Evolutionary conservation across 306 rosid species (phyloP).

Genomic region (Myrica gale): DNA sequence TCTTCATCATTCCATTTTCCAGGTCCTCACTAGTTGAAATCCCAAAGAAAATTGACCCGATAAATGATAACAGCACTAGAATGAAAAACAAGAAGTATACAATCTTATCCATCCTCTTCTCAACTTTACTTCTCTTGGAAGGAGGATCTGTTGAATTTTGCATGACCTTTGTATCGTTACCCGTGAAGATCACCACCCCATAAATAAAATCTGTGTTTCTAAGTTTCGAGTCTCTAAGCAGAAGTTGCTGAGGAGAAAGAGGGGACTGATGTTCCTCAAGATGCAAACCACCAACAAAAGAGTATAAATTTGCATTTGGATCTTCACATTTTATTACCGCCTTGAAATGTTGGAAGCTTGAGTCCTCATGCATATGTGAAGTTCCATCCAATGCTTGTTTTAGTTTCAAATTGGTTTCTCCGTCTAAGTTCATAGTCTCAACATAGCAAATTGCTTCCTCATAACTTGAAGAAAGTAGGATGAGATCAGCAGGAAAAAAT

Average conservation of each 20-base stretch:
- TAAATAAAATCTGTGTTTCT: constrained; percentile 86
- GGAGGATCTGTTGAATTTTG: constrained; percentile 93
- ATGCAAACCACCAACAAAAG: constrained; percentile 74
- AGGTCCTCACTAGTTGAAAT: constrained; percentile 56
- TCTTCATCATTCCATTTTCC: constrained; percentile 56
- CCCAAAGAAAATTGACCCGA: constrained; percentile 78
- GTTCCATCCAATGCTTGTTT: constrained; percentile 77
- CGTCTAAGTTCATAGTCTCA: constrained; percentile 92
- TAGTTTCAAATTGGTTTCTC: constrained; percentile 91
- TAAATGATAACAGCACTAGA: constrained; percentile 58
- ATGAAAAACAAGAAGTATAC: constrained; percentile 61
- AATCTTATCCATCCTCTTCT: constrained; percentile 84
- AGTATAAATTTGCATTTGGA: constrained; percentile 90
- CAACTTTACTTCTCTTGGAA: constrained; percentile 93
- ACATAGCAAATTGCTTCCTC: constrained; percentile 94
- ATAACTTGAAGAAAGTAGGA: constrained; percentile 77
- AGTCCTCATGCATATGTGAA: constrained; percentile 67
- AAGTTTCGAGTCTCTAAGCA: constrained; percentile 96
- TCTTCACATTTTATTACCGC: constrained; percentile 83
- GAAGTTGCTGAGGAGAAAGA: constrained; percentile 89
- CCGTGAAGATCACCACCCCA: constrained; percentile 92
- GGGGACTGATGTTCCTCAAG: constrained; percentile 64
- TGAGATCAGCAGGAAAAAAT: constrained; percentile 95
- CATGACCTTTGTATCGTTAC: constrained; percentile 93
- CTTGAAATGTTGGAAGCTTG: constrained; percentile 57